These are phyloP conservation scores for Omphalea diandra DNA, from an alignment of 441 rosid genomes.

Conservation along the genomic window DNA sequence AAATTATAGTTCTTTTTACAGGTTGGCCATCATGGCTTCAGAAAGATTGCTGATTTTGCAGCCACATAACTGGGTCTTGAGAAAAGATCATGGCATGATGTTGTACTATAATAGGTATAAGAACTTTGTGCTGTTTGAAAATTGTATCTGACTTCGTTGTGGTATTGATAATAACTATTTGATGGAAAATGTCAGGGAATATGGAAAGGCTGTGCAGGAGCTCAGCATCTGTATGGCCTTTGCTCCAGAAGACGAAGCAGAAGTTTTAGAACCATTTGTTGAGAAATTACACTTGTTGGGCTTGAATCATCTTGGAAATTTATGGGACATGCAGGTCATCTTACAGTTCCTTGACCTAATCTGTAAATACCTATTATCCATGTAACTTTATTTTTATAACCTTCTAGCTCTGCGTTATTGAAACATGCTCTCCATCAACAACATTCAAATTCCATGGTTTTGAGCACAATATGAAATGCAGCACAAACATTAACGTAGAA, in stretches of 20 bases:
- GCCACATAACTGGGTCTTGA: conserved; percentile 79
- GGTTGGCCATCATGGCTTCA: conserved; percentile 83
- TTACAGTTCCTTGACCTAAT: conserved; percentile 47
- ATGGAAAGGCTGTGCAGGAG: conserved; percentile 83
- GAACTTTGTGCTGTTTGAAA: background rate
- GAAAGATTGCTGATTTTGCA: conserved; percentile 80
- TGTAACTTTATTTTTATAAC: background rate
- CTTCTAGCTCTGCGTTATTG: too few relatives aligned
- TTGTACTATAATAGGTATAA: conserved; percentile 63
- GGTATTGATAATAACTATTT: conserved; percentile 2
- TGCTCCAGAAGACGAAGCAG: conserved; percentile 70
- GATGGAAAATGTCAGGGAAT: conserved; percentile 46
- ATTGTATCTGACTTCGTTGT: background rate
- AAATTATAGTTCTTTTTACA: conserved; percentile 26
- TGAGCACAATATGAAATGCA: too few relatives aligned
- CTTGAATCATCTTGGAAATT: conserved; percentile 68
- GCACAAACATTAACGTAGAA: too few relatives aligned
- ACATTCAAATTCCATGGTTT: background rate
- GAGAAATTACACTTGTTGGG: conserved; percentile 76
- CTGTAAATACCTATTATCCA: background rate
- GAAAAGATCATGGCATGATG: conserved; percentile 92
- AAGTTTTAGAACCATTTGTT: conserved; percentile 60
- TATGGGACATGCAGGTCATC: conserved; percentile 48
- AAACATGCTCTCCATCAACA: conserved; percentile 1
- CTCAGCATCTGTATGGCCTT: conserved; percentile 91